phyloP scores from a whole-genome alignment of 192 early-diverging fungal genomes.

The Coemansia sp. region DNA sequence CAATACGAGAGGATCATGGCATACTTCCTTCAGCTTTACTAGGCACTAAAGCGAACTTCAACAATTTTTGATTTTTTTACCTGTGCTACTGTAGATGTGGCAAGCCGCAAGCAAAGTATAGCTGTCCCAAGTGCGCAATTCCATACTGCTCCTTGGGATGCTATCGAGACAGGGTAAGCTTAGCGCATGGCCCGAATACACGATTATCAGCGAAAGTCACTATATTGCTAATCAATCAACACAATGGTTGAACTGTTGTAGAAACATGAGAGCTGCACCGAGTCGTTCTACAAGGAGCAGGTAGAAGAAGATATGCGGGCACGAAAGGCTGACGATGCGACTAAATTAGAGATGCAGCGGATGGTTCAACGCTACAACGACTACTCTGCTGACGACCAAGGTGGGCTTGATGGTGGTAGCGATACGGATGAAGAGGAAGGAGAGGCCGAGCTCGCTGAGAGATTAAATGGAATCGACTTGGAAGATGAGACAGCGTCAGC shows the following conservation, averaged over 20 bases:
- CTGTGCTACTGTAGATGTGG: slow-evolving; percentile 21
- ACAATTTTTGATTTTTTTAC: not conserved
- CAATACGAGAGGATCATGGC: not conserved
- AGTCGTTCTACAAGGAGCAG: slow-evolving; percentile 45
- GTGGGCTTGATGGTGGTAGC: slow-evolving; percentile 7
- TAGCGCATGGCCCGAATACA: not conserved
- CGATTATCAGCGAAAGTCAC: not conserved
- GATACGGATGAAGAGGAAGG: not conserved
- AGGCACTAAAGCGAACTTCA: not conserved
- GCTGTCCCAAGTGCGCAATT: slow-evolving; percentile 44
- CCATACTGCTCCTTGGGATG: slow-evolving; percentile 45
- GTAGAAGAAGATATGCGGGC: slow-evolving; percentile 31
- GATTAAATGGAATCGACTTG: slow-evolving; percentile 32
- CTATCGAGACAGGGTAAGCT: slow-evolving; percentile 43
- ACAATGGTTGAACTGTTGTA: not conserved
- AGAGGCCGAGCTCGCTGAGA: slow-evolving; percentile 9
- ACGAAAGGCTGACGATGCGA: slow-evolving; percentile 36
- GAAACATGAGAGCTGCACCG: slow-evolving; percentile 38
- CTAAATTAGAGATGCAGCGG: slow-evolving; percentile 36
- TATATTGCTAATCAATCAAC: not conserved
- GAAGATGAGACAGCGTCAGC: not conserved
- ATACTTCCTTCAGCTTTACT: not conserved
- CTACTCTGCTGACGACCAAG: slow-evolving; percentile 16
- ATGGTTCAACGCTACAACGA: slow-evolving; percentile 35
- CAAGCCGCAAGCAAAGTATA: slow-evolving; percentile 46